These are phyloP conservation scores for Triticum aestivum DNA, from an alignment of 176 grass and related monocot species.

Conservation along the genomic window DNA sequence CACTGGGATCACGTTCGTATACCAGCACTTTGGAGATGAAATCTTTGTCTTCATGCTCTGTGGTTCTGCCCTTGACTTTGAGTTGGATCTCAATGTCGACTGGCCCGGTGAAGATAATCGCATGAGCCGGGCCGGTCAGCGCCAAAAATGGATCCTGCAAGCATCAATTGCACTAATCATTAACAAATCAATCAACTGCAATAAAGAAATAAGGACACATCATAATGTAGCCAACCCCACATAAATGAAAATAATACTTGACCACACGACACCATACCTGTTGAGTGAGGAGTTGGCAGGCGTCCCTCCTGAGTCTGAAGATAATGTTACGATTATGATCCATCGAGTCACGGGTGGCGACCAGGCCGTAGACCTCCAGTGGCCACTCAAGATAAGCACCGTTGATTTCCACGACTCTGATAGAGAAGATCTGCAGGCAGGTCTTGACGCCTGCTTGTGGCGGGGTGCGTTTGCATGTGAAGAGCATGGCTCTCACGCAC, in stretches of 20 bases:
- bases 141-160: background rate
- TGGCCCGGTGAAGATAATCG: background rate
- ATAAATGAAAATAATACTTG: no score
- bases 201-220: no score
- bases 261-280: background rate
- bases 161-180: background rate
- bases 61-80: background rate
- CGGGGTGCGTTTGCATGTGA: background rate
- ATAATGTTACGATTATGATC: background rate
- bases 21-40: background rate
- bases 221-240: no score
- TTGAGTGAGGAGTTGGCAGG: background rate
- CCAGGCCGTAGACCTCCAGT: background rate
- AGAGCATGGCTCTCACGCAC: background rate
- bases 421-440: background rate
- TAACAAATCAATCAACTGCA: background rate
- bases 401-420: background rate
- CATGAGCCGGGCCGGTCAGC: background rate
- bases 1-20: background rate
- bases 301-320: background rate
- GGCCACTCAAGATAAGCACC: background rate
- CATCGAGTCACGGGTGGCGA: background rate
- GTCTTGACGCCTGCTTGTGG: background rate
- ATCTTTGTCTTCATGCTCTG: background rate
- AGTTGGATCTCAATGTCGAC: background rate